Conservation (phyloP, 176 grass and related monocot species). For the Chrysopogon serrulatus region DNA sequence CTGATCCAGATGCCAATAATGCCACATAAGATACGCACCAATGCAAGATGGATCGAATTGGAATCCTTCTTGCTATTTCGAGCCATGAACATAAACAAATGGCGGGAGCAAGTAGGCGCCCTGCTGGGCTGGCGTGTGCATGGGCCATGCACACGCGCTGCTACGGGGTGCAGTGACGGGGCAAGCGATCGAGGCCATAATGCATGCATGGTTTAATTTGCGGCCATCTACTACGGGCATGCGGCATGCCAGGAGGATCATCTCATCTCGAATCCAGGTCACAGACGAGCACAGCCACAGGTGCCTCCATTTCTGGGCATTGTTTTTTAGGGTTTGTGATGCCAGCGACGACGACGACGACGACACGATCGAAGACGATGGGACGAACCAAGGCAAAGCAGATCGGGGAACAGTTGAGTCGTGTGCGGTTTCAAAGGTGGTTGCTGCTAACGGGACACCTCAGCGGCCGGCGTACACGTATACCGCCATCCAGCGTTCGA, state of each 20-base stretch:
- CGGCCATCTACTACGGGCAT: not conserved
- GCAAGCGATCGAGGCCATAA: not conserved
- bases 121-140: constrained; percentile 10
- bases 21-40: not conserved
- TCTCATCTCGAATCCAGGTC: constrained; percentile 6
- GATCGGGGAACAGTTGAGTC: not conserved
- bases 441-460: constrained; percentile 35
- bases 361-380: too few relatives aligned
- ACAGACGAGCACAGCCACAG: constrained; percentile 34
- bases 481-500: not conserved
- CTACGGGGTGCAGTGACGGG: not conserved
- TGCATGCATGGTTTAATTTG: not conserved
- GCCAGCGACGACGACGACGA: not conserved
- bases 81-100: constrained; percentile 35
- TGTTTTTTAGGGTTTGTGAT: constrained; percentile 21
- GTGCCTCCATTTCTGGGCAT: not conserved
- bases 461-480: constrained; percentile 17
- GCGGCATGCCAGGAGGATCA: not conserved
- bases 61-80: not conserved
- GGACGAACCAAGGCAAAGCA: not conserved
- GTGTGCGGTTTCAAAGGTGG: constrained; percentile 24
- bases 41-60: not conserved
- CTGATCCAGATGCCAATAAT: constrained; percentile 38
- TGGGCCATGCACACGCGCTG: constrained; percentile 20
- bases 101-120: constrained; percentile 13